A percentile compares a stretch with the other conserved stretches of the same genome.
phyloP scores from a whole-genome alignment of 2,329 filamentous ascomycete species.

The Amauroascus verrucosus region DNA sequence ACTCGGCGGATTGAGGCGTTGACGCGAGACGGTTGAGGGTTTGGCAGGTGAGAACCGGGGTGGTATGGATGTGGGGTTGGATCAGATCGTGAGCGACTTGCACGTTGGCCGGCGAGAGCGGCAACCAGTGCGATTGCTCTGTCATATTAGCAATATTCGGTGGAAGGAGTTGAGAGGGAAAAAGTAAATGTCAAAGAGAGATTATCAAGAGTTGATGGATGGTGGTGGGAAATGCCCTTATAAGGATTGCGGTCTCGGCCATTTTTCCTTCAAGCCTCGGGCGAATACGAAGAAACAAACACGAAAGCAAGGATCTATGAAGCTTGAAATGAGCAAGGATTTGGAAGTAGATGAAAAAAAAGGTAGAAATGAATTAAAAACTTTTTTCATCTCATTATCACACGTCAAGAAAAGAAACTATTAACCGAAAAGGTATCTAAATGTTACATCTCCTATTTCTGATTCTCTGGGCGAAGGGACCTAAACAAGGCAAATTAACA shows the following conservation, averaged over 20 bases:
- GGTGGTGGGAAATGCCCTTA: background rate
- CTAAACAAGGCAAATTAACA: constrained; percentile 28
- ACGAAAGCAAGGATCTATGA: background rate
- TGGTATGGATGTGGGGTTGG: constrained; percentile 64
- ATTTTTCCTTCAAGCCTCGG: background rate
- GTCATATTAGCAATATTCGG: constrained; percentile 30
- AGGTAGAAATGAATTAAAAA: background rate
- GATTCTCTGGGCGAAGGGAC: constrained; percentile 75
- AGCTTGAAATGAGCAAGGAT: background rate
- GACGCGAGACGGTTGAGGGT: constrained; percentile 68
- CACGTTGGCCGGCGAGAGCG: constrained; percentile 64
- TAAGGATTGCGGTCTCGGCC: background rate
- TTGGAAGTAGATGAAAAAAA: background rate
- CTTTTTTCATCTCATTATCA: background rate
- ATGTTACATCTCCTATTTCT: constrained; percentile 47
- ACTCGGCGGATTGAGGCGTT: constrained; percentile 48
- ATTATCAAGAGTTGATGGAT: too few species aligned
- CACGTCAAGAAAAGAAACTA: background rate
- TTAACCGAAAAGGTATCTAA: constrained; percentile 5
- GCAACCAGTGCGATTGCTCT: constrained; percentile 38
- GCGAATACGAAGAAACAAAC: background rate
- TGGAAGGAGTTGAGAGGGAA: background rate
- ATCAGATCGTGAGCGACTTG: constrained; percentile 62
- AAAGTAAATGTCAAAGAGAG: too few species aligned
- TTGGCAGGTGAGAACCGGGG: constrained; percentile 68